Conservation (phyloP, 441 rosid species). For the Pelargonium citronellum region DNA sequence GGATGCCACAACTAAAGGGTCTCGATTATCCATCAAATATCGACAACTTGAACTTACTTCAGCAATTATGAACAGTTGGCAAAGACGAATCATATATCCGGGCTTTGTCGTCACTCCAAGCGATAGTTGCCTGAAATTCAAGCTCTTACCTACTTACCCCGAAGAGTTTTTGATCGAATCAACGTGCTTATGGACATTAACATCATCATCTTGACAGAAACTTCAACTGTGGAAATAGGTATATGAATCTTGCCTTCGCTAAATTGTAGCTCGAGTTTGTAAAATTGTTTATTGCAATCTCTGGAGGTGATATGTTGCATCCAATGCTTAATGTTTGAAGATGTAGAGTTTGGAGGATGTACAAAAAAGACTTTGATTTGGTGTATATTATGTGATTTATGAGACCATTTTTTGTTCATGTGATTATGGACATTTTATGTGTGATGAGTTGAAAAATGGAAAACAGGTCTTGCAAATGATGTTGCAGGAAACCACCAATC, state of each 20-base stretch:
- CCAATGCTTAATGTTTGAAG: no score
- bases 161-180: neutral
- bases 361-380: no score
- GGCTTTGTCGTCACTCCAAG: neutral
- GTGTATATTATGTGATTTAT: no score
- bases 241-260: neutral
- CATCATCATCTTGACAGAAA: neutral
- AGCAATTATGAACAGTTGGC: neutral
- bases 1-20: slow-evolving; percentile 51
- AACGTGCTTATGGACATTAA: neutral
- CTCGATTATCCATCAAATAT: slow-evolving; percentile 54
- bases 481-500: no score
- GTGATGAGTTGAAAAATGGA: no score
- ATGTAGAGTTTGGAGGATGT: no score
- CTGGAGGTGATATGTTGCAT: no score
- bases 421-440: no score
- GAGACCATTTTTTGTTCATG: no score
- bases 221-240: neutral
- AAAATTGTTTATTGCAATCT: neutral
- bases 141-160: neutral
- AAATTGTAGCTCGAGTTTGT: neutral
- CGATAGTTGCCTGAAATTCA: neutral
- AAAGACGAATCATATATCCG: neutral
- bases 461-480: no score
- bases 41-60: slow-evolving; percentile 21